Conservation (phyloP, 495 filamentous ascomycete species). For the Alectoria sarmentosa region DNA sequence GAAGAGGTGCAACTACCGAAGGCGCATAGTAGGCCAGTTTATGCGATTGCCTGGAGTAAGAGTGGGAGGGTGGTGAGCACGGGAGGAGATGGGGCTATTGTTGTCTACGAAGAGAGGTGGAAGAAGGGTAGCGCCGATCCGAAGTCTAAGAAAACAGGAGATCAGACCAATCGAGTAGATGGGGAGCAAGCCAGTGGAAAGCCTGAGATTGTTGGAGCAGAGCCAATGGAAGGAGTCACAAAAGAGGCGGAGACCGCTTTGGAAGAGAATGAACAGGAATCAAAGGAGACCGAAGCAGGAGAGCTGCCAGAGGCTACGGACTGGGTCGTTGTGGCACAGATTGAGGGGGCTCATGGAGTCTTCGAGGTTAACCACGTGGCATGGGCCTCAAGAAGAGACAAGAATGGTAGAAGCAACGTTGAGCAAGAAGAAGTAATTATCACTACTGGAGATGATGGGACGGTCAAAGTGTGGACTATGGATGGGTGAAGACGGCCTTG, state of each 20-base stretch:
- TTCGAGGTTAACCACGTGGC: slow-evolving; percentile 88
- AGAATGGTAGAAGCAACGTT: slow-evolving; percentile 32
- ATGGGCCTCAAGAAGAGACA: slow-evolving; percentile 46
- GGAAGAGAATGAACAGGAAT: background rate
- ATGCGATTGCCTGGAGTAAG: slow-evolving; percentile 72
- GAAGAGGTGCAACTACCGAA: slow-evolving; percentile 63
- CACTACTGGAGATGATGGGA: slow-evolving; percentile 75
- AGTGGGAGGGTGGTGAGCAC: slow-evolving; percentile 70
- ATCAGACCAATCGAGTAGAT: background rate
- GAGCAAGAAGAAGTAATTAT: slow-evolving; percentile 67
- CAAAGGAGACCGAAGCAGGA: background rate
- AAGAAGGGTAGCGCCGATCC: background rate
- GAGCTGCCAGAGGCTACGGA: slow-evolving; percentile 28
- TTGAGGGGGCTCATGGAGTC: slow-evolving; percentile 71
- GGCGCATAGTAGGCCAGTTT: slow-evolving; percentile 72
- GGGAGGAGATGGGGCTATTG: slow-evolving; percentile 79
- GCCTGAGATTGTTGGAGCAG: slow-evolving; percentile 26
- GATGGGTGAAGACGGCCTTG: slow-evolving; percentile 24
- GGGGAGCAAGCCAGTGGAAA: slow-evolving; percentile 3
- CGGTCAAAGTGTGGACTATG: slow-evolving; percentile 63
- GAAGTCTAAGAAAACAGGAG: background rate
- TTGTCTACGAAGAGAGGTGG: slow-evolving; percentile 65
- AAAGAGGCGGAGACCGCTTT: background rate
- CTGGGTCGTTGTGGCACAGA: slow-evolving; percentile 61
- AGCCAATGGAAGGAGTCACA: slow-evolving; percentile 1